Conservation (phyloP, 768 basidiomycete species). For the Galerina sulciceps region DNA sequence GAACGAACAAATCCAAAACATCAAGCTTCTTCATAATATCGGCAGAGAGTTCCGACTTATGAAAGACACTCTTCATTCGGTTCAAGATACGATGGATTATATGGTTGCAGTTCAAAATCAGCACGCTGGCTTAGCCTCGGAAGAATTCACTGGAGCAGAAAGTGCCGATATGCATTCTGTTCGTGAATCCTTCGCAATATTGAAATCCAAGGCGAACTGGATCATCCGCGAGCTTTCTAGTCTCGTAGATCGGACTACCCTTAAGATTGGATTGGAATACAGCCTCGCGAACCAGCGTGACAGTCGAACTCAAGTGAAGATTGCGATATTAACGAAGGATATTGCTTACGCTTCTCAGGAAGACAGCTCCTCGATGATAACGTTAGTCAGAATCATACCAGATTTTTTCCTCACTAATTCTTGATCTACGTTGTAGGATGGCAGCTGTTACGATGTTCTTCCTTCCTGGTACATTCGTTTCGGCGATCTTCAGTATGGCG, state of each 20-base stretch:
- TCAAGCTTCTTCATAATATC: neutral
- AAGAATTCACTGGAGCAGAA: neutral
- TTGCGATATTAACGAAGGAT: constrained; percentile 8
- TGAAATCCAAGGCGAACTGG: constrained; percentile 5
- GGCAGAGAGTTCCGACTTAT: neutral
- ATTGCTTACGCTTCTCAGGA: constrained; percentile 9
- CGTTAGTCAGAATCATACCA: neutral
- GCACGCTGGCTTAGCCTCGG: neutral
- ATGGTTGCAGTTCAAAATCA: neutral
- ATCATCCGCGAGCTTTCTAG: neutral
- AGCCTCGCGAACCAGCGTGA: constrained; percentile 10
- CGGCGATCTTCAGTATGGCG: constrained; percentile 13
- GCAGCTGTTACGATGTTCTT: constrained; percentile 17
- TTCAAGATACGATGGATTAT: neutral
- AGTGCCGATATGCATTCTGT: neutral
- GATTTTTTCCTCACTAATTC: neutral
- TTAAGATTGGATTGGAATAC: constrained; percentile 4
- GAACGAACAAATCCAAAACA: neutral
- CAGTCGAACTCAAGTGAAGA: constrained; percentile 9
- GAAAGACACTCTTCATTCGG: neutral
- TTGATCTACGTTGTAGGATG: neutral
- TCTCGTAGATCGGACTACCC: neutral
- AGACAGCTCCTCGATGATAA: constrained; percentile 16
- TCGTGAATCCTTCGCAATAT: constrained; percentile 1
- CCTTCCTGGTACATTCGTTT: constrained; percentile 14